phyloP scores from a whole-genome alignment of 192 early-diverging fungal species.

The Coemansia sp. region DNA sequence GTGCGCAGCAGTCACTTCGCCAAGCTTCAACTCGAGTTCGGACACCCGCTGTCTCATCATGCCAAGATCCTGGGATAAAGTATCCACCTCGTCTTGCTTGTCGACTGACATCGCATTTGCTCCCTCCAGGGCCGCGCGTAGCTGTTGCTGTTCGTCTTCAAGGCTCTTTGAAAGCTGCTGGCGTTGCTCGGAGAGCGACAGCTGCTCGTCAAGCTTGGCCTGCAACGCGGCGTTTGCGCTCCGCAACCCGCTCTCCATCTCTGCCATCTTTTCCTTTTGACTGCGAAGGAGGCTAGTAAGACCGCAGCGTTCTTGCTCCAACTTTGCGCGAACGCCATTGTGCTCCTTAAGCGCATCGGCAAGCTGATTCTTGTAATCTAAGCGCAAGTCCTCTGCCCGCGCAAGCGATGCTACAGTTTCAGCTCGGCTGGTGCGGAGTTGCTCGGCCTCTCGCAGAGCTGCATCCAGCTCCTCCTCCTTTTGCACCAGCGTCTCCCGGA shows the following conservation, averaged over 20 bases:
- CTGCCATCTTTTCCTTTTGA: background rate
- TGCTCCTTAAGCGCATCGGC: background rate
- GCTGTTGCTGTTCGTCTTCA: background rate
- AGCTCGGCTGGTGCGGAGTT: conserved; percentile 14
- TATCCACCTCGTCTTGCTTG: conserved; percentile 1
- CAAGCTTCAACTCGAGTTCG: conserved; percentile 8
- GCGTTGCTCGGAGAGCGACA: background rate
- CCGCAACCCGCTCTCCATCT: background rate
- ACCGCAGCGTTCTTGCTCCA: conserved; percentile 15
- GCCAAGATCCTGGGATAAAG: conserved; percentile 10
- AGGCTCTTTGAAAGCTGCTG: background rate
- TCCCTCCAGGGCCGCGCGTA: background rate
- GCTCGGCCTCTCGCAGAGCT: conserved; percentile 34
- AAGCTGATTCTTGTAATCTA: conserved; percentile 15
- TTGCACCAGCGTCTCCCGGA: conserved; percentile 35
- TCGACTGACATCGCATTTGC: background rate
- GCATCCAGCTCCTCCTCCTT: conserved; percentile 43
- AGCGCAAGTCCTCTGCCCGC: conserved; percentile 1
- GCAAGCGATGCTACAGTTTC: conserved; percentile 13
- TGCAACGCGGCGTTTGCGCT: conserved; percentile 1
- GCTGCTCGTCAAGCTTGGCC: conserved; percentile 2
- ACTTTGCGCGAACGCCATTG: background rate
- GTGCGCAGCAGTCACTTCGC: background rate
- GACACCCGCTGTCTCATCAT: background rate
- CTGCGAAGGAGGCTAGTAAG: background rate